Conservation (phyloP, 176 grass and related monocot genomes). For the Juncus effusus region DNA sequence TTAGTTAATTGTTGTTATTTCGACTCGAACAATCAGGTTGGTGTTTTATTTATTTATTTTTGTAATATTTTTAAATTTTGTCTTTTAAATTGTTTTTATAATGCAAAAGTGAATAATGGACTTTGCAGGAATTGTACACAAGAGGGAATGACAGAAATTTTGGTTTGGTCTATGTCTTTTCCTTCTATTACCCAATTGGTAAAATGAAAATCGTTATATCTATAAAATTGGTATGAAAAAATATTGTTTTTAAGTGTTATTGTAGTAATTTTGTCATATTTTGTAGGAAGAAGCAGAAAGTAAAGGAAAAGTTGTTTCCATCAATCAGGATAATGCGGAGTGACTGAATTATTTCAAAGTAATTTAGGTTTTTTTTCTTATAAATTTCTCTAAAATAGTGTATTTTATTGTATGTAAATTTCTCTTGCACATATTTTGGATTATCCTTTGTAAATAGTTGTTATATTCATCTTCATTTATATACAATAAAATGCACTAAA, state of each 20-base stretch:
- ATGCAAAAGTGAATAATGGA: no score
- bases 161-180: slow-evolving; percentile 79
- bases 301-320: slow-evolving; percentile 13
- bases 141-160: slow-evolving; percentile 96
- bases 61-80: background rate
- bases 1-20: slow-evolving; percentile 86
- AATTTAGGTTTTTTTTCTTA: slow-evolving; percentile 1
- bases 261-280: background rate
- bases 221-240: no score
- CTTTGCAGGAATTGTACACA: slow-evolving; percentile 72
- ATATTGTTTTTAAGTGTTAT: background rate
- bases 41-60: background rate
- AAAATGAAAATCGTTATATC: background rate
- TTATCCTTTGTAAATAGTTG: no score
- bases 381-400: no score
- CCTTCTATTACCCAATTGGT: slow-evolving; percentile 67
- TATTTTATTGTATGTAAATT: no score
- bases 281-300: slow-evolving; percentile 58
- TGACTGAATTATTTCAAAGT: slow-evolving; percentile 30
- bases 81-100: background rate
- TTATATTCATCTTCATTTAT: no score
- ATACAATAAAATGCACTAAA: no score
- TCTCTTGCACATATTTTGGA: no score
- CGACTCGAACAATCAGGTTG: slow-evolving; percentile 62
- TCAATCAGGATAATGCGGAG: slow-evolving; percentile 86